Evolutionary conservation across 352 stramenopile species (phyloP).

Genomic region (Globisporangium spiculum): DNA sequence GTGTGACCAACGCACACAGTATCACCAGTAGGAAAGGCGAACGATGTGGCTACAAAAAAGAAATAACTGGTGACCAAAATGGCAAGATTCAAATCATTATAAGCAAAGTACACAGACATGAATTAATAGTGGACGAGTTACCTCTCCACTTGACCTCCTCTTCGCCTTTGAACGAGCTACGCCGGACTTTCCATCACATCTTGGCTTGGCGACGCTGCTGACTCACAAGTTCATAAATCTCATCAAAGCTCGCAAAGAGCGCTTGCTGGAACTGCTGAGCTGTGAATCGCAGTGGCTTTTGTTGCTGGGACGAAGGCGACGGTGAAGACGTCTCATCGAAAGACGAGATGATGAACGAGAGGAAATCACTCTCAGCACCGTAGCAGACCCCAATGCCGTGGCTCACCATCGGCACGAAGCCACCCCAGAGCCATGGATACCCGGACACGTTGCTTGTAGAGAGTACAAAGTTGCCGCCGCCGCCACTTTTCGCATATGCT

Average conservation of each 20-base stretch:
- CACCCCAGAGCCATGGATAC: conserved; percentile 94
- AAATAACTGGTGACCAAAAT: background rate
- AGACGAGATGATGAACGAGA: conserved; percentile 92
- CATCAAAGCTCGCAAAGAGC: conserved; percentile 55
- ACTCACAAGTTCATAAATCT: conserved; percentile 45
- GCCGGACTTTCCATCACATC: conserved; percentile 4
- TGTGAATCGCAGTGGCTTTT: conserved; percentile 26
- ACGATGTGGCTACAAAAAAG: background rate
- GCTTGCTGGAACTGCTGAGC: conserved; percentile 42
- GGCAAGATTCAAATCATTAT: background rate
- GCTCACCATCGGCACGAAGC: conserved; percentile 89
- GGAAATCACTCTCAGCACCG: conserved; percentile 85
- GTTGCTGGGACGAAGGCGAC: conserved; percentile 2
- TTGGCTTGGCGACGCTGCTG: conserved; percentile 15
- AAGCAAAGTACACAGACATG: background rate
- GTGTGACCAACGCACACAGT: background rate
- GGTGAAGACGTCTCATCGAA: conserved; percentile 42
- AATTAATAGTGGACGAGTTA: background rate
- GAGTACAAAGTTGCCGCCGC: conserved; percentile 88
- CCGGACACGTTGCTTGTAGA: conserved; percentile 93
- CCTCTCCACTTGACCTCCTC: background rate
- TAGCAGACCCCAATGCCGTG: conserved; percentile 95
- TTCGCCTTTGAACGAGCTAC: background rate
- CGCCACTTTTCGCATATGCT: conserved; percentile 82
- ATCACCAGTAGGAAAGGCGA: background rate